phyloP scores from a whole-genome alignment of 768 basidiomycete genomes.

The Chalciporus chontae region DNA sequence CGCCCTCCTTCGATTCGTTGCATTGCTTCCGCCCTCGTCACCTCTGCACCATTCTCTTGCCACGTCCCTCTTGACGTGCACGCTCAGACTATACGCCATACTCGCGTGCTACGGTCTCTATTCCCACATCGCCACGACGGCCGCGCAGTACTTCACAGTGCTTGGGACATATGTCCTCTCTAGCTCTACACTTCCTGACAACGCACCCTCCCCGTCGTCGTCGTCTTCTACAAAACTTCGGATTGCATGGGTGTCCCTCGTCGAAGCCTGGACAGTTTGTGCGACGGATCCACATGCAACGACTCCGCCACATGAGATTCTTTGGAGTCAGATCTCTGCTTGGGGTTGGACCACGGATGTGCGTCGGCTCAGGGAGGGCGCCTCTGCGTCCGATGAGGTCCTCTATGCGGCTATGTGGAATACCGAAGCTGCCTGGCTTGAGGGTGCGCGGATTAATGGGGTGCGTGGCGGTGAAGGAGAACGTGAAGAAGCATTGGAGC shows the following conservation, averaged over 20 bases:
- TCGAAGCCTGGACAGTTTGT: constrained; percentile 75
- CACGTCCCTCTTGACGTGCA: constrained; percentile 47
- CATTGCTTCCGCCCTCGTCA: constrained; percentile 47
- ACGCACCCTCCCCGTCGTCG: not conserved
- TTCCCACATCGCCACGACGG: constrained; percentile 61
- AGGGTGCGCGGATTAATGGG: constrained; percentile 73
- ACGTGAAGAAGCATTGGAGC: constrained; percentile 37
- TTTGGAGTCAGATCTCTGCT: constrained; percentile 83
- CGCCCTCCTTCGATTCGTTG: constrained; percentile 68
- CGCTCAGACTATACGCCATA: constrained; percentile 58
- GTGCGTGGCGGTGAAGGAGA: constrained; percentile 64
- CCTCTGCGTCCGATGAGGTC: constrained; percentile 27
- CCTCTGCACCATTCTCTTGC: constrained; percentile 37
- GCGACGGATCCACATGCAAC: constrained; percentile 90
- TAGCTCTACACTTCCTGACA: constrained; percentile 22
- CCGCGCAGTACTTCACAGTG: constrained; percentile 49
- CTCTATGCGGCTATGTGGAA: constrained; percentile 38
- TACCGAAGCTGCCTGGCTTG: constrained; percentile 61
- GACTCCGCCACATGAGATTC: constrained; percentile 79
- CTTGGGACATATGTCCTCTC: constrained; percentile 48
- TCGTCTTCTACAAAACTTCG: constrained; percentile 26
- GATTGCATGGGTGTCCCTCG: constrained; percentile 53
- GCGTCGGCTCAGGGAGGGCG: constrained; percentile 33
- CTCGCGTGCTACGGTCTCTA: constrained; percentile 81
- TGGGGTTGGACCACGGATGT: constrained; percentile 73